Conservation (phyloP, 2,329 filamentous ascomycete species). For the Apiospora saccharicola region DNA sequence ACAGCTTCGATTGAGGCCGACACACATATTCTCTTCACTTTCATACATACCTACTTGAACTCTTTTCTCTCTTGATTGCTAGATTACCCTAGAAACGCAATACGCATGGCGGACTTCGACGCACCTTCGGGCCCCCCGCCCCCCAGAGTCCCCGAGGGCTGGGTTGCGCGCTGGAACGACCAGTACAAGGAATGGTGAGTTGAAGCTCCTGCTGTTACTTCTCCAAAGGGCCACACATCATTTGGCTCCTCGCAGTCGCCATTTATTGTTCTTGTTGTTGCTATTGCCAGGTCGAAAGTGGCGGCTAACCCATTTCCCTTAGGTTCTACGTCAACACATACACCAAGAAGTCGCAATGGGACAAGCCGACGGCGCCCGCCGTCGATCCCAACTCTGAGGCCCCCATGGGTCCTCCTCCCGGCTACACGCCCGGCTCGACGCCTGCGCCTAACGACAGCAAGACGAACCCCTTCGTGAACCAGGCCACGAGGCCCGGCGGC, state of each 20-base stretch:
- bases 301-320: not conserved
- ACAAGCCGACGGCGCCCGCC: conserved; percentile 76
- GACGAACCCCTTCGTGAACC: conserved; percentile 72
- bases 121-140: conserved; percentile 63
- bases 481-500: conserved; percentile 31
- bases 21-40: not conserved
- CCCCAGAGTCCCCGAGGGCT: conserved; percentile 76
- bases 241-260: not conserved
- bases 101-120: conserved; percentile 61
- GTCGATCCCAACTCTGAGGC: conserved; percentile 55
- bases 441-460: conserved; percentile 64
- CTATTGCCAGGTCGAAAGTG: too few relatives aligned
- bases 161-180: conserved; percentile 85
- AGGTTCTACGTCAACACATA: conserved; percentile 92
- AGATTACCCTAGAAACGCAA: not conserved
- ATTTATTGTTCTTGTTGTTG: not conserved
- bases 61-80: not conserved
- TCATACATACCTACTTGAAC: not conserved
- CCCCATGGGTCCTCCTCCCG: conserved; percentile 70
- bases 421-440: conserved; percentile 63
- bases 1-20: not conserved
- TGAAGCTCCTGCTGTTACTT: not conserved
- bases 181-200: conserved; percentile 80
- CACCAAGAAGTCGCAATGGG: conserved; percentile 92
- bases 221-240: not conserved